A percentile compares a stretch with the other conserved stretches of the same genome.
phyloP scores from a whole-genome alignment of 768 basidiomycete genomes.

The Hydnomerulius pinastri region DNA sequence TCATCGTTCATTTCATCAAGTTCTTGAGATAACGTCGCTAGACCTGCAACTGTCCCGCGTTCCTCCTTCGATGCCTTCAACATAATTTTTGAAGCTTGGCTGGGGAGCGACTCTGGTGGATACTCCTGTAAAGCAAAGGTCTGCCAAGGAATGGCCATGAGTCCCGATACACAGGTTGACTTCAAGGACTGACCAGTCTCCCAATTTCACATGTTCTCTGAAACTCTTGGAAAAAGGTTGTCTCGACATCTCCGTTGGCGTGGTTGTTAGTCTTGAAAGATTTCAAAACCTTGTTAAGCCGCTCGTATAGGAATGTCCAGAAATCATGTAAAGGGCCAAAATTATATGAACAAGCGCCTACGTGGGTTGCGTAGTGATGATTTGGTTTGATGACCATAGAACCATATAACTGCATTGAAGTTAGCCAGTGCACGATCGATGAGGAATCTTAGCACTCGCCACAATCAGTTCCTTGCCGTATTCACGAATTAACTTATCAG shows the following conservation, averaged over 20 bases:
- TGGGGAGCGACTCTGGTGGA: too few species aligned
- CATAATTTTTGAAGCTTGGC: constrained; percentile 3
- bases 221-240: constrained; percentile 29
- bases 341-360: constrained; percentile 22
- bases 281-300: constrained; percentile 39
- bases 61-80: constrained; percentile 23
- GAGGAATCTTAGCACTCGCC: constrained; percentile 15
- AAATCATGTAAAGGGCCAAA: constrained; percentile 40
- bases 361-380: constrained; percentile 39
- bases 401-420: constrained; percentile 32
- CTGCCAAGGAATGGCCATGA: not conserved
- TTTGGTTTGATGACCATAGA: constrained; percentile 34
- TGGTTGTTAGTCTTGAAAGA: constrained; percentile 37
- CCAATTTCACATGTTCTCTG: constrained; percentile 3
- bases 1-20: constrained; percentile 22
- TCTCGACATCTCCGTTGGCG: constrained; percentile 31
- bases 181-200: not conserved
- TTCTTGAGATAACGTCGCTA: constrained; percentile 16
- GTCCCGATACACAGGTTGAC: not conserved
- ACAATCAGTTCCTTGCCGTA: constrained; percentile 23
- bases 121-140: too few species aligned
- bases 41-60: constrained; percentile 21
- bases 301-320: constrained; percentile 40
- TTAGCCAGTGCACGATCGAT: not conserved
- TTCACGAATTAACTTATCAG: constrained; percentile 20